Evolutionary conservation across 495 filamentous ascomycete species (phyloP), one percentile per base, ranked within the genome.

Genomic region (Penicillium atrosanguineum): DNA sequence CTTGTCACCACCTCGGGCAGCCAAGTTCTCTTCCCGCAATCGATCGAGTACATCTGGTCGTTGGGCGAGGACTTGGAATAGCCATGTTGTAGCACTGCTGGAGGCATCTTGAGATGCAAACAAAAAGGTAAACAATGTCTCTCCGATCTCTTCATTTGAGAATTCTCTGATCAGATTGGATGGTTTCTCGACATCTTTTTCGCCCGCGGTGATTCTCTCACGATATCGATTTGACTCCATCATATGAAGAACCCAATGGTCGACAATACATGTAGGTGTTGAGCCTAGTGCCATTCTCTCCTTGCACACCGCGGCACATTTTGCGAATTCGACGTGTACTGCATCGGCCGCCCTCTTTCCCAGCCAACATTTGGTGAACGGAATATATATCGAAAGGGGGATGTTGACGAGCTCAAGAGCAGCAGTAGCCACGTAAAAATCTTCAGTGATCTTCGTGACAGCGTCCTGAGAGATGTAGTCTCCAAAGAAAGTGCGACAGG

Each of bases 91-190:
- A 31, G 93, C 91, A 61, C 89, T 93, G 71, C 86, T 90, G 21
- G 92, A 92, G 31, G 93, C 93, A 63, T 97, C 93, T 72, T 97
- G 93, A 26, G 89, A 93, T 37, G 93, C 93, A 70, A 97, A 97
- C 38, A 97, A 82, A 78, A 97, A 96, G 36, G 93, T 95, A 75
- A 96, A 94, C 44, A 97, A 54, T 1, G 93, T 96, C 77, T 91
- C 87, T 21, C 87, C 76, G 62, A 97, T 96, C 65, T 97, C 93
- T 49, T 87, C 86, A 57, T 96, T 86, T 61, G 83, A 84, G 68
- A 97, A 97, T 20, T 87, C 81, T 42, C 91, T 85, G 50, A 96
- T 81, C 20, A 95, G 69, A 60, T 83, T 86, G 5, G 80, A 74
- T 11, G 91, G 91, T 76, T 93, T 95, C 65, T 86, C 84, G 3